These are phyloP conservation scores for Pythium volutum DNA, from an alignment of 352 stramenopile species.

Conservation along the genomic window DNA sequence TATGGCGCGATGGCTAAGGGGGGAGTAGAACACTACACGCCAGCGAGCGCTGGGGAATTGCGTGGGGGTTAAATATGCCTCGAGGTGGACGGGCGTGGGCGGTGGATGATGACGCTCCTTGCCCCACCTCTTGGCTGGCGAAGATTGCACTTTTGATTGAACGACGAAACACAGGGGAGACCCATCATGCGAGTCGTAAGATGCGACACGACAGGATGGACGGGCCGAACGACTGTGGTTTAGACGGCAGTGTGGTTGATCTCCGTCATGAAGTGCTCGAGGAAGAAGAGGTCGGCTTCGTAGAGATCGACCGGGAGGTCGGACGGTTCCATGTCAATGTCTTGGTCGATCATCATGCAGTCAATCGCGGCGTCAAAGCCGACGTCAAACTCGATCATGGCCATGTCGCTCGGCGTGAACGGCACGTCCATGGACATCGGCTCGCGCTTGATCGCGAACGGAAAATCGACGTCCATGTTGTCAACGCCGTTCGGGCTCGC, in stretches of 20 bases:
- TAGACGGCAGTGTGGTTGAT: constrained; percentile 47
- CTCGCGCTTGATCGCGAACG: constrained; percentile 24
- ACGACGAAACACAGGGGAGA: constrained; percentile 11
- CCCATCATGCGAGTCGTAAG: constrained; percentile 10
- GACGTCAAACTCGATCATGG: constrained; percentile 55
- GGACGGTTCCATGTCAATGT: constrained; percentile 74
- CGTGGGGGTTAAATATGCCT: constrained; percentile 18
- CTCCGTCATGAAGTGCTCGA: constrained; percentile 80
- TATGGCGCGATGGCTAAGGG: background rate
- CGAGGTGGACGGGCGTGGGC: background rate
- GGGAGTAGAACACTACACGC: background rate
- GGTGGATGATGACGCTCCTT: background rate
- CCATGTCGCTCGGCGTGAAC: constrained; percentile 27
- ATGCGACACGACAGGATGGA: background rate
- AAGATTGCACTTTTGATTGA: background rate
- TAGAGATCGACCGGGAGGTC: constrained; percentile 73
- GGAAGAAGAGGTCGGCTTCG: constrained; percentile 76
- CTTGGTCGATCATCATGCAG: constrained; percentile 75
- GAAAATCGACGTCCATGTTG: constrained; percentile 25
- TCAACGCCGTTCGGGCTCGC: constrained; percentile 52
- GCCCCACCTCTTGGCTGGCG: no score
- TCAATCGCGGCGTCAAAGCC: constrained; percentile 66
- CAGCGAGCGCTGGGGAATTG: background rate
- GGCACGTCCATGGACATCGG: constrained; percentile 64
- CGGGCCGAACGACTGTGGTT: constrained; percentile 6